Evolutionary conservation across 768 basidiomycete species (phyloP).

Genomic region (Ramaria sp.): DNA sequence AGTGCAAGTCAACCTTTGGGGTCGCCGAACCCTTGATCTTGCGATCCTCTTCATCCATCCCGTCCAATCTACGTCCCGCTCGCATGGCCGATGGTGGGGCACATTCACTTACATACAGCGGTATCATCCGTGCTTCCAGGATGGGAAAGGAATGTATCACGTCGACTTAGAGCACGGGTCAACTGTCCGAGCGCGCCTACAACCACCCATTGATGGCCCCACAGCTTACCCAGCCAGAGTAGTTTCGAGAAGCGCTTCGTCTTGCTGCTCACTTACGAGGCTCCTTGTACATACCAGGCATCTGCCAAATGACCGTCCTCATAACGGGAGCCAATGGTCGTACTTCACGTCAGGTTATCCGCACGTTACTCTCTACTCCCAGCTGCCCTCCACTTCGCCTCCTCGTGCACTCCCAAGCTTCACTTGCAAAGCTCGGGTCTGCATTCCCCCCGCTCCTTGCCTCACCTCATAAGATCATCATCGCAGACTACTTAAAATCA

Average conservation of each 20-base stretch:
- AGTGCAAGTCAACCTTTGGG: no score
- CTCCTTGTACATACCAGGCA: background rate
- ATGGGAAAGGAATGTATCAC: background rate
- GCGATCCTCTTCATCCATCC: no score
- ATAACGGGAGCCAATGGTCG: background rate
- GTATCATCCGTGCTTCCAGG: background rate
- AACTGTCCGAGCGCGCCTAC: background rate
- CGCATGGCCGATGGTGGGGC: no score
- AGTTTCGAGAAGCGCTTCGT: background rate
- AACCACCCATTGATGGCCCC: background rate
- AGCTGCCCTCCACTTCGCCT: background rate
- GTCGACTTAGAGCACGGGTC: background rate
- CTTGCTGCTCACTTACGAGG: background rate
- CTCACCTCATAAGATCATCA: constrained; percentile 9
- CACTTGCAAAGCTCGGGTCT: background rate
- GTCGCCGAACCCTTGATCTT: no score
- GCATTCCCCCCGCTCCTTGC: background rate
- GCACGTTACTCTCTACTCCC: background rate
- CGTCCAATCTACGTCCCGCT: no score
- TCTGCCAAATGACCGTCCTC: background rate
- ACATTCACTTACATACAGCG: background rate
- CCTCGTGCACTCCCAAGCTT: background rate
- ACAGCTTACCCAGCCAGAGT: background rate
- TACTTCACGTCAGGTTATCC: background rate
- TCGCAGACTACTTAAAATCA: constrained; percentile 18